Base-by-base conservation (phyloP, 768 basidiomycete genomes). In the Xerocomus potaroensis region DNA sequence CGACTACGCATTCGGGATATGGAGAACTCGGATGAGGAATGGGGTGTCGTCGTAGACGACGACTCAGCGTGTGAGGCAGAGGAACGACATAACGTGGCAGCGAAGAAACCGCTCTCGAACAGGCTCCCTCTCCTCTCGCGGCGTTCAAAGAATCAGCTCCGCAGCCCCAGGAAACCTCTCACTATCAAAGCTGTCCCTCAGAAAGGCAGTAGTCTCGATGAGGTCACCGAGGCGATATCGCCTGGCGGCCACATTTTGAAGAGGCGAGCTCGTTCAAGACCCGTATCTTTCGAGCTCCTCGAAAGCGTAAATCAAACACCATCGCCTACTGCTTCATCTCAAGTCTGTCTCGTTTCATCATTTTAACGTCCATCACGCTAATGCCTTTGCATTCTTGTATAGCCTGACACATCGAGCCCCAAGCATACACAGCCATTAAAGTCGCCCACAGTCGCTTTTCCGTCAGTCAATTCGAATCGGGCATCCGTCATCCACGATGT, bases 191-290 rank as follows among this genome's bases (percentile, higher is more conserved):
- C 55, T 18, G 50, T 66, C 14, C 64, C 66, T 15, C 66, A 66
- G 35, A 75, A 73, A 49, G 72, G 68, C 1, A 79, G 69, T 42
- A 58, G 65, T 19, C 68, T 69, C 40, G 76, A 79, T 50, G 83
- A 85, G 58, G 79, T 84, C 24, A 80, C 72, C 3, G 84, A 82
- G 51, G 80, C 79, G 1, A 72, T 88, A 48, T 89, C 86, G 0
- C 87, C 87, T 3, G 84, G 84, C 11, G 87, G 86, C 0, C 87
- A 87, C 63, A 70, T 90, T 46, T 76, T 73, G 31, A 89, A 90
- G 64, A 75, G 86, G 46, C 79, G 87, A 10, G 87, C 86, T 1
- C 79, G 84, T 10, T 80, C 84, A 22, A 73, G 86, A 42, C 87
- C 85, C 2, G 71, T 87, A 12, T 88, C 87, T 16, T 64, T 76